These are phyloP conservation scores for Ophiosphaerella herpotricha DNA, from an alignment of 2,329 filamentous ascomycete genomes.

Conservation along the genomic window DNA sequence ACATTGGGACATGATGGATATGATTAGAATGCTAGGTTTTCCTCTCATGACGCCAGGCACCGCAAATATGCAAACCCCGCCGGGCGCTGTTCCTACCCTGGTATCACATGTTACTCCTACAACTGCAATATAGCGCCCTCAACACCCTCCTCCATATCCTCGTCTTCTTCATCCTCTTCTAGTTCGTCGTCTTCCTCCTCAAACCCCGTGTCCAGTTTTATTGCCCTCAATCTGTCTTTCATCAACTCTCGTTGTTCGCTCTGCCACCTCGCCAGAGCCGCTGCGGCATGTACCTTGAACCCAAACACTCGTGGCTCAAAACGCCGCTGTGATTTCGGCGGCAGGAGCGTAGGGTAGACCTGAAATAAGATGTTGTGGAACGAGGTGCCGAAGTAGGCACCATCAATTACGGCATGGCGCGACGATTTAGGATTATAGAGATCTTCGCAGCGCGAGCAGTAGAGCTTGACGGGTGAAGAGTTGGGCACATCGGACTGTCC, in stretches of 20 bases:
- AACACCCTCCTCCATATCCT: slow-evolving; percentile 48
- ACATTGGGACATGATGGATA: not conserved
- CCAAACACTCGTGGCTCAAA: slow-evolving; percentile 92
- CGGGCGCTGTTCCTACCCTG: slow-evolving; percentile 1
- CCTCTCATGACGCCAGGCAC: not conserved
- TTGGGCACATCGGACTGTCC: slow-evolving; percentile 89
- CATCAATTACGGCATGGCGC: slow-evolving; percentile 91
- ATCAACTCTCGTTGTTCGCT: slow-evolving; percentile 79
- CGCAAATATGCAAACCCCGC: not conserved
- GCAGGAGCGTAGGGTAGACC: slow-evolving; percentile 89
- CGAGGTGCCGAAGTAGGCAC: slow-evolving; percentile 95
- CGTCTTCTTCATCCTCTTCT: slow-evolving; percentile 61
- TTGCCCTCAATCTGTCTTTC: slow-evolving; percentile 73
- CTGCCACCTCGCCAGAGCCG: slow-evolving; percentile 90
- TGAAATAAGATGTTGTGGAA: slow-evolving; percentile 99
- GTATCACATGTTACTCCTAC: slow-evolving; percentile 10
- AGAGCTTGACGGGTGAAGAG: slow-evolving; percentile 90
- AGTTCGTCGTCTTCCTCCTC: slow-evolving; percentile 68
- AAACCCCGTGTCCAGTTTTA: slow-evolving; percentile 76
- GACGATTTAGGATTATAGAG: slow-evolving; percentile 99
- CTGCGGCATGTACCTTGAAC: slow-evolving; percentile 91
- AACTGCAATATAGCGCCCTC: slow-evolving; percentile 30
- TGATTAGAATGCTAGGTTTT: not conserved
- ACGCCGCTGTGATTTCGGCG: slow-evolving; percentile 80
- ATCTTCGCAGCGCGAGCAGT: slow-evolving; percentile 96